A percentile compares a stretch with the other conserved stretches of the same genome.
Conservation (phyloP, 805 yeast species). For the Candida stauntonica region DNA sequence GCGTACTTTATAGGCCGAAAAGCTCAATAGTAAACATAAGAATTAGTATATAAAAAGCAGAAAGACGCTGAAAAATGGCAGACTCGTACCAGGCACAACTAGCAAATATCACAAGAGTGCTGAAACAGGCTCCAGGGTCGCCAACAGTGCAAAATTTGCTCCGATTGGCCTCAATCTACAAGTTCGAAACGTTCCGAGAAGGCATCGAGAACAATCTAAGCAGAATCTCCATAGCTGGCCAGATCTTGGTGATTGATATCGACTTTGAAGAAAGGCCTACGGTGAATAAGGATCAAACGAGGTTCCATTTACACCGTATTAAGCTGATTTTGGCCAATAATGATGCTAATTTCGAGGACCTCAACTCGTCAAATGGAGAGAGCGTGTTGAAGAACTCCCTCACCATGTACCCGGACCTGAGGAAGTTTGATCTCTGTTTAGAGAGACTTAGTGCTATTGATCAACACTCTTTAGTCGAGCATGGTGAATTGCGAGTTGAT, state of each 20-base stretch:
- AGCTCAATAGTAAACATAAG: neutral
- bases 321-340: constrained; percentile 26
- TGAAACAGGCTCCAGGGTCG: constrained; percentile 21
- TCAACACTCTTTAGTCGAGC: constrained; percentile 18
- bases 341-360: constrained; percentile 21
- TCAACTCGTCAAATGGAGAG: constrained; percentile 11
- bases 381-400: constrained; percentile 18
- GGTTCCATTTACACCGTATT: constrained; percentile 15
- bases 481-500: constrained; percentile 13
- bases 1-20: neutral
- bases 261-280: constrained; percentile 18
- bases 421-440: constrained; percentile 19
- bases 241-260: constrained; percentile 26
- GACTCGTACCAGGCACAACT: constrained; percentile 23
- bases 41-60: no score
- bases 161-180: constrained; percentile 25
- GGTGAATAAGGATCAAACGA: constrained; percentile 11
- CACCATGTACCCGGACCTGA: constrained; percentile 13
- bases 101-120: constrained; percentile 15
- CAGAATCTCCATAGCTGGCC: constrained; percentile 26
- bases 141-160: constrained; percentile 25
- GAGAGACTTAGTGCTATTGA: constrained; percentile 21
- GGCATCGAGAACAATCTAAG: constrained; percentile 13
- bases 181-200: constrained; percentile 26
- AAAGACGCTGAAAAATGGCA: constrained; percentile 13